Evolutionary conservation across 2,329 filamentous ascomycete species (phyloP), one percentile per base, ranked within the genome.

Genomic region (Monosporascus sp.): DNA sequence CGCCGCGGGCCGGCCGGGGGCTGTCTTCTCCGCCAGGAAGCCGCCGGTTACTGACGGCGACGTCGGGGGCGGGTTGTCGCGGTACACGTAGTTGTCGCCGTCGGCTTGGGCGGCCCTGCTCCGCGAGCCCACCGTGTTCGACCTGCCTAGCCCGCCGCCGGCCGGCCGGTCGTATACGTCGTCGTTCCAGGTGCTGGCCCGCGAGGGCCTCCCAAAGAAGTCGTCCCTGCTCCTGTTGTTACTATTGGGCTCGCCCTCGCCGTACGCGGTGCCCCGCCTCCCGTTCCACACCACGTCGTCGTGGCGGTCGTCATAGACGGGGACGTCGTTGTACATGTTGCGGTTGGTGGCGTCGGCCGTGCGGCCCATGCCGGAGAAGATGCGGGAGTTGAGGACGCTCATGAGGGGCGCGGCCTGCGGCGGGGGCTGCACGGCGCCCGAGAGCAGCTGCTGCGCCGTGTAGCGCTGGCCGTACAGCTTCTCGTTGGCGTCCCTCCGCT

Each of bases 401-500:
- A 96, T 88, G 49, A 99, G 81, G 14, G 93, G 89, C 45, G 89
- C 88, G 2, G 94, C 90, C 54, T 89, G 87, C 0, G 88, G 83
- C 1, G 94, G 93, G 1, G 91, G 83, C 43, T 85, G 81, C 39
- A 97, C 82, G 36, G 81, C 79, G 36, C 94, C 94, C 53, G 82
- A 83, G 38, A 99, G 82, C 45, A 99, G 82, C 68, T 96, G 88
- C 57, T 80, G 77, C 15, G 94, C 94, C 8, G 89, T 91, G 70
- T 89, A 82, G 56, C 88, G 84, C 54, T 87, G 83, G 57, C 90
- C 89, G 71, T 99, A 99, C 56, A 99, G 81, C 74, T 96, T 96
- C 74, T 96, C 89, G 68, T 99, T 99, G 62, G 94, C 94, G 72
- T 99, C 94, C 74, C 91, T 88, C 59, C 94, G 85, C 75, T 99